phyloP scores from a whole-genome alignment of 2,329 filamentous ascomycete species.

The Verticillium tricorpus region DNA sequence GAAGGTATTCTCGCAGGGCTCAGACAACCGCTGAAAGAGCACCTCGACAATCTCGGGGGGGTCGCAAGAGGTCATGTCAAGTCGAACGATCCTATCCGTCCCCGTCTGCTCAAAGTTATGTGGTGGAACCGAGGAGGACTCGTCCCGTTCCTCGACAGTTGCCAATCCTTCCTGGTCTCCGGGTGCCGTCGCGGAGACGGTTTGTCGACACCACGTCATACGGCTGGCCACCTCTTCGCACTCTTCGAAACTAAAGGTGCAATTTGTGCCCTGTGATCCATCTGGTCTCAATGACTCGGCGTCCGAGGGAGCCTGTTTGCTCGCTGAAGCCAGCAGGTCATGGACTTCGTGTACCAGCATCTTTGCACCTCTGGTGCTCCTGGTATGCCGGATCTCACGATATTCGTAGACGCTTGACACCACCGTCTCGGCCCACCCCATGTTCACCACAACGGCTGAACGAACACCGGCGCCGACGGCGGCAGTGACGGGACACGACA shows the following conservation, averaged over 20 bases:
- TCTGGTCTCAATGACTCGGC: background rate
- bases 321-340: constrained; percentile 46
- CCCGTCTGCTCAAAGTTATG: constrained; percentile 33
- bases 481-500: constrained; percentile 71
- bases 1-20: constrained; percentile 71
- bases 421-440: constrained; percentile 88
- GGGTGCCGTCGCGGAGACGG: constrained; percentile 7
- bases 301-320: constrained; percentile 20
- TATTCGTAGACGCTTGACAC: constrained; percentile 89
- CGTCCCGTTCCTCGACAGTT: constrained; percentile 56
- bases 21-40: constrained; percentile 65
- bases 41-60: constrained; percentile 44
- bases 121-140: constrained; percentile 23
- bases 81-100: background rate
- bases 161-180: constrained; percentile 33
- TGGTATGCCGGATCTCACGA: constrained; percentile 67
- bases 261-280: background rate
- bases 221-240: constrained; percentile 75
- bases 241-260: constrained; percentile 59
- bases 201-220: constrained; percentile 67
- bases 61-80: constrained; percentile 36
- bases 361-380: constrained; percentile 72
- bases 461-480: constrained; percentile 77
- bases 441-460: constrained; percentile 80
- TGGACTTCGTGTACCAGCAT: constrained; percentile 66